phyloP scores from a whole-genome alignment of 257 asterid genomes.

The Hygrophila difformis region DNA sequence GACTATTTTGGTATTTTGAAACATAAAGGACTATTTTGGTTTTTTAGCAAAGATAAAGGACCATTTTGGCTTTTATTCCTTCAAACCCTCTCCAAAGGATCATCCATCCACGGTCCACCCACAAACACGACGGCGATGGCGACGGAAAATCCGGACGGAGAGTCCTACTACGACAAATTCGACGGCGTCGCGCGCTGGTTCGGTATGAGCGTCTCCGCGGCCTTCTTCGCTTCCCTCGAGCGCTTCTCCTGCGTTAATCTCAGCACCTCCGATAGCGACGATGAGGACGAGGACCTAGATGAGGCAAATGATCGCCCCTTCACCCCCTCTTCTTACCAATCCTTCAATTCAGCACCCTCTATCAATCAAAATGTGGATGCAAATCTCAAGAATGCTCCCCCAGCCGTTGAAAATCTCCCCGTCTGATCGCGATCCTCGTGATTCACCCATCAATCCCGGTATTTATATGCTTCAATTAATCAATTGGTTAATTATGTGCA shows the following conservation, averaged over 20 bases:
- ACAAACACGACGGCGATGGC: no score
- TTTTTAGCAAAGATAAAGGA: no score
- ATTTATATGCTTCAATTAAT: no score
- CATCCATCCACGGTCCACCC: no score
- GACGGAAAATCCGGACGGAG: neutral
- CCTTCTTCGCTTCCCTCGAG: neutral
- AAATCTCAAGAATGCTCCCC: constrained; percentile 15
- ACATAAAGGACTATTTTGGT: no score
- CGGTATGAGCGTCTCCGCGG: neutral
- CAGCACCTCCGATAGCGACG: neutral
- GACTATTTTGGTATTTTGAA: no score
- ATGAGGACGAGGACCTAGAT: neutral
- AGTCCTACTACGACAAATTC: neutral
- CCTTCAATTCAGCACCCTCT: neutral
- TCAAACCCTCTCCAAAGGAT: no score
- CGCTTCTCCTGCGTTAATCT: neutral
- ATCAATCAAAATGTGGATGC: neutral
- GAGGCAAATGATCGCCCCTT: neutral
- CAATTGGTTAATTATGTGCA: neutral
- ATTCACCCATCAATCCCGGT: no score
- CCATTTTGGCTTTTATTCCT: no score
- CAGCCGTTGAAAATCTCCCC: constrained; percentile 61
- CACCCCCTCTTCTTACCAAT: neutral
- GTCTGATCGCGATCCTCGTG: constrained; percentile 33
- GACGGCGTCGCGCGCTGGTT: neutral